A percentile compares a stretch with the other conserved stretches of the same genome.
phyloP scores from a whole-genome alignment of 345 rosid species.

The Capsella bursapastoris region DNA sequence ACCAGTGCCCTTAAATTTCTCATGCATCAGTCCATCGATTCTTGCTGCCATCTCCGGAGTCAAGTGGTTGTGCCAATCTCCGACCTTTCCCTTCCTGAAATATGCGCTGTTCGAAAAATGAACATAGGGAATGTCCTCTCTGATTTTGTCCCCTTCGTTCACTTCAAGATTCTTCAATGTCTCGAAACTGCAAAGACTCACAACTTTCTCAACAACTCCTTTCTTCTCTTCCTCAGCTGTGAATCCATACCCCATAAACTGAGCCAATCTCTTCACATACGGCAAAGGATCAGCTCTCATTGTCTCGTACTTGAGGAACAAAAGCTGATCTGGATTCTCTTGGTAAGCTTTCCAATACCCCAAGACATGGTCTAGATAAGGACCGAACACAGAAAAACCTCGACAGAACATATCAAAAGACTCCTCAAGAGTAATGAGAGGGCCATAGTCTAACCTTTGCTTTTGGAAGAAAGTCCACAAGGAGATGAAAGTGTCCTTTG shows the following conservation, averaged over 20 bases:
- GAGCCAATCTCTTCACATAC: conserved; percentile 31
- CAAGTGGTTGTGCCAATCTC: conserved; percentile 30
- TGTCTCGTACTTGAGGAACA: conserved; percentile 26
- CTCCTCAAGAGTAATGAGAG: conserved; percentile 35
- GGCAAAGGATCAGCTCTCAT: conserved; percentile 22
- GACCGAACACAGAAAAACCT: conserved; percentile 18
- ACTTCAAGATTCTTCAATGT: conserved; percentile 15
- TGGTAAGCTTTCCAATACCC: conserved; percentile 28
- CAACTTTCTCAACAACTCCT: background rate
- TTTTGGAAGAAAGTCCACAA: conserved; percentile 43
- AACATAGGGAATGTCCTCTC: conserved; percentile 4
- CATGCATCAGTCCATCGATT: conserved; percentile 27
- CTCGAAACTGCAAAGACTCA: conserved; percentile 17
- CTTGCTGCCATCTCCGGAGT: conserved; percentile 33
- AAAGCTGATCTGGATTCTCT: background rate
- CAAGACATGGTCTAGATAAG: conserved; percentile 32
- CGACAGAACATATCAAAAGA: conserved; percentile 32
- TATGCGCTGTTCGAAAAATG: conserved; percentile 4
- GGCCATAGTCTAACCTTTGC: background rate
- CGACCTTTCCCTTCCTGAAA: conserved; percentile 33
- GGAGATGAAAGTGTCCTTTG: conserved; percentile 50
- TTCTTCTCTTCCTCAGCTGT: conserved; percentile 9
- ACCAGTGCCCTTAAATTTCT: conserved; percentile 21
- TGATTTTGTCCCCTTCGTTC: conserved; percentile 8
- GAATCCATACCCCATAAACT: conserved; percentile 27